Percentiles rank a stretch among this genome's conserved stretches.
Conservation (phyloP, 805 yeast species). For the Candida rishiriensis region DNA sequence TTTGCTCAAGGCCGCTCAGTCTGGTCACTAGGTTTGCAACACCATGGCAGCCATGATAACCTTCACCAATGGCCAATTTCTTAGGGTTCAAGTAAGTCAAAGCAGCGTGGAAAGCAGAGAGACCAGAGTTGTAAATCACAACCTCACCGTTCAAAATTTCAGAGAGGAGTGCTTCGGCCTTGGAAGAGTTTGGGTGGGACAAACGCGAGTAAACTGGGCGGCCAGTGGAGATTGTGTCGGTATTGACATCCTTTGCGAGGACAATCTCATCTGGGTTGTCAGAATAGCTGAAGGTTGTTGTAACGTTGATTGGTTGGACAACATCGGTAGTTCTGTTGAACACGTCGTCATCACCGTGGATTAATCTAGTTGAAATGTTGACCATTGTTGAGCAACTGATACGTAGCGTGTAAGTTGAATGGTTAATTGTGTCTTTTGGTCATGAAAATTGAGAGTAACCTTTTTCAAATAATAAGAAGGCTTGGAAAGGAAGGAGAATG, state of each 20-base stretch:
- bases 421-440: slow-evolving; percentile 5
- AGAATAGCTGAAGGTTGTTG: slow-evolving; percentile 73
- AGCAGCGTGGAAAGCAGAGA: slow-evolving; percentile 76
- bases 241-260: slow-evolving; percentile 35
- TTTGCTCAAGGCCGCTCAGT: slow-evolving; percentile 50
- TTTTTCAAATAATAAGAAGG: too few relatives aligned
- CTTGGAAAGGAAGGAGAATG: too few relatives aligned
- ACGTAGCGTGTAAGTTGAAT: too few relatives aligned
- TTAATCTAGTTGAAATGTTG: slow-evolving; percentile 48
- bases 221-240: slow-evolving; percentile 18
- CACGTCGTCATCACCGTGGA: slow-evolving; percentile 68
- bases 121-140: slow-evolving; percentile 71
- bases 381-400: slow-evolving; percentile 26
- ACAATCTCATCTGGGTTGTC: slow-evolving; percentile 52
- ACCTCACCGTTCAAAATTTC: slow-evolving; percentile 59
- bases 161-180: slow-evolving; percentile 63
- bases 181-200: slow-evolving; percentile 66
- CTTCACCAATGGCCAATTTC: slow-evolving; percentile 63
- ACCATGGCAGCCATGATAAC: slow-evolving; percentile 83
- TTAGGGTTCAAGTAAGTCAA: slow-evolving; percentile 70
- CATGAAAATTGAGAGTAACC: slow-evolving; percentile 1
- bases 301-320: slow-evolving; percentile 74
- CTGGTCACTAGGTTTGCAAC: slow-evolving; percentile 60
- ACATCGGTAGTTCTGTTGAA: slow-evolving; percentile 57
- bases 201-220: slow-evolving; percentile 63